Conservation (phyloP, 495 filamentous ascomycete species). For the Chaetomium fimeti region DNA sequence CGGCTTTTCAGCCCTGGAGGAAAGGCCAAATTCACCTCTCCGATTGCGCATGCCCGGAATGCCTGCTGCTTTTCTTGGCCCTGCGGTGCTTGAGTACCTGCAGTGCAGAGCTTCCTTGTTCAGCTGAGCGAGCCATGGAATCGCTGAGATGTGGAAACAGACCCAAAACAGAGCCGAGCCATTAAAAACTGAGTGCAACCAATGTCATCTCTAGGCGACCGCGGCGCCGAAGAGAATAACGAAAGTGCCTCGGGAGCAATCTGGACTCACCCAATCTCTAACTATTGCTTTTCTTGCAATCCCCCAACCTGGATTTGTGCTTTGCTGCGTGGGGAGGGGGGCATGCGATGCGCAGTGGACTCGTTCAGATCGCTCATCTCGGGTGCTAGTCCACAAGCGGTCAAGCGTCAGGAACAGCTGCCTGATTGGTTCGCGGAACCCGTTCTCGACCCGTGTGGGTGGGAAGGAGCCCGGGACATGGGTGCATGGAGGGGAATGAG, state of each 20-base stretch:
- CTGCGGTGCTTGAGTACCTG: background rate
- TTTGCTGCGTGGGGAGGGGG: constrained; percentile 5
- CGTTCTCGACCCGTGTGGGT: constrained; percentile 38
- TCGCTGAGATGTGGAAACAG: background rate
- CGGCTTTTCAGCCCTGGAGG: constrained; percentile 26
- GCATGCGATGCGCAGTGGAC: constrained; percentile 20
- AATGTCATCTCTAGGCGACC: background rate
- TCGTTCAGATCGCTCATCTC: constrained; percentile 7
- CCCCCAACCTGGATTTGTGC: background rate
- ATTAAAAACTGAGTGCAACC: background rate
- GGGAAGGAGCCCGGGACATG: constrained; percentile 27
- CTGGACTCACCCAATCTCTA: background rate
- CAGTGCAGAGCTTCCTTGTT: constrained; percentile 1
- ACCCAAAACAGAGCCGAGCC: background rate
- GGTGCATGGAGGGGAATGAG: no score
- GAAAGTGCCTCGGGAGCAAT: background rate
- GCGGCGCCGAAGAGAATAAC: no score
- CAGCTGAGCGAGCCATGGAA: background rate
- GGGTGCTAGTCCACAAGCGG: constrained; percentile 22
- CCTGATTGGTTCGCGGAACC: constrained; percentile 50
- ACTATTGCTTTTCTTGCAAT: background rate
- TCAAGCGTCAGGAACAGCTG: constrained; percentile 48
- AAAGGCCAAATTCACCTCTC: background rate
- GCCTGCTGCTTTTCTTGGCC: background rate
- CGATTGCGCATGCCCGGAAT: background rate